Evolutionary conservation across 768 basidiomycete species (phyloP).

Genomic region (Rhizopogon vesiculosus): DNA sequence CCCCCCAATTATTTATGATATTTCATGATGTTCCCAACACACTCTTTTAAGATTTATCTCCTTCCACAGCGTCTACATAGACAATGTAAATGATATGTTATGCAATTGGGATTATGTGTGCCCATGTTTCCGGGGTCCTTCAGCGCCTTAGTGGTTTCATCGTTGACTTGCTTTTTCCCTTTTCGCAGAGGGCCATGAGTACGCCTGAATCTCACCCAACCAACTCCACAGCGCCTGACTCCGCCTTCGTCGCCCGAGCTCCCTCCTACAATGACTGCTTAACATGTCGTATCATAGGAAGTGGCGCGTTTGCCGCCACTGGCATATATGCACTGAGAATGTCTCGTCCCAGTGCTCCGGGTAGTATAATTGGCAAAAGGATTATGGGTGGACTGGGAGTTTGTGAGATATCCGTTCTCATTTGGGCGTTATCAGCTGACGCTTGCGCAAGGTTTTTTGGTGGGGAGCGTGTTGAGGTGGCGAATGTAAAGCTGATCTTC

Average conservation of each 20-base stretch:
- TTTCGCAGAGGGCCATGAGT: neutral
- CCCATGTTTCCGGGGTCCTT: neutral
- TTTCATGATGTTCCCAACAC: neutral
- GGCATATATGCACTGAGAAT: slow-evolving; percentile 67
- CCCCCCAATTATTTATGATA: neutral
- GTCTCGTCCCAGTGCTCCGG: slow-evolving; percentile 59
- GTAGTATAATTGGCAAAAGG: slow-evolving; percentile 54
- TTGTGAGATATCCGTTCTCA: slow-evolving; percentile 34
- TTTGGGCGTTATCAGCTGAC: slow-evolving; percentile 7
- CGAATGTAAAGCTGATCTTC: slow-evolving; percentile 11
- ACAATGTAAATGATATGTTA: neutral
- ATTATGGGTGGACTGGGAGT: slow-evolving; percentile 60
- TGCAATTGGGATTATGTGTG: neutral
- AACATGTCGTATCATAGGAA: slow-evolving; percentile 67
- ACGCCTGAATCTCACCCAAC: neutral
- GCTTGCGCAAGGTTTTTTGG: slow-evolving; percentile 18
- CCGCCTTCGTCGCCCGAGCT: neutral
- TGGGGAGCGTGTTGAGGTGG: slow-evolving; percentile 26
- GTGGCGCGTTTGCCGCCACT: slow-evolving; percentile 54
- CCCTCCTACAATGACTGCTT: slow-evolving; percentile 47
- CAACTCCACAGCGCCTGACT: neutral
- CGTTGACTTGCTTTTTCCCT: neutral
- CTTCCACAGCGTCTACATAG: too few relatives aligned
- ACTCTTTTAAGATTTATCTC: neutral
- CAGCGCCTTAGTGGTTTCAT: too few relatives aligned